A percentile compares a stretch with the other conserved stretches of the same genome.
These are phyloP conservation scores for Trichoderma virens DNA, from an alignment of 495 filamentous ascomycete genomes.

Conservation along the genomic window DNA sequence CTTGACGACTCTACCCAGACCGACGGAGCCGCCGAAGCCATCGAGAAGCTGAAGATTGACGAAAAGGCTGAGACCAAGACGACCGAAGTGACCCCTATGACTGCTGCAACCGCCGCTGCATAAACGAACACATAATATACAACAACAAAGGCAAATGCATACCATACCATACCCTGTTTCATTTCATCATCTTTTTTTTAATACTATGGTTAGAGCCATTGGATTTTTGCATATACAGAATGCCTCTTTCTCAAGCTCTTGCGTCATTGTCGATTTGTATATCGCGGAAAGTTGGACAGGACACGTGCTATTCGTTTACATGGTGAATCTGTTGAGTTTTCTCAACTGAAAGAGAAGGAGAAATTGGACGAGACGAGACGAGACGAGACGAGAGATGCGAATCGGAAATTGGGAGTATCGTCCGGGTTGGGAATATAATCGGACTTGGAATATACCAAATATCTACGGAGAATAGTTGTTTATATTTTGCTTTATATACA, in stretches of 20 bases:
- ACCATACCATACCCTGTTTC: neutral
- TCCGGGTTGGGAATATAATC: neutral
- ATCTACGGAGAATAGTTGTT: neutral
- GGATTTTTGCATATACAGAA: neutral
- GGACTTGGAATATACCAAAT: constrained; percentile 5
- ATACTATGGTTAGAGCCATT: neutral
- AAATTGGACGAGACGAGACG: neutral
- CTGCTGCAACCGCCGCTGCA: neutral
- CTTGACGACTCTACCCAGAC: neutral
- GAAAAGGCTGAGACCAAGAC: constrained; percentile 5
- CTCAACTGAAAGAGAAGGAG: neutral
- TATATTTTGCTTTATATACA: constrained; percentile 8
- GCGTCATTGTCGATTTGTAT: neutral
- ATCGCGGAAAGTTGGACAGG: neutral
- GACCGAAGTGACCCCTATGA: constrained; percentile 17
- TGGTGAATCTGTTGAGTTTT: neutral
- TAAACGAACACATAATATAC: neutral
- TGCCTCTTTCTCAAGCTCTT: neutral
- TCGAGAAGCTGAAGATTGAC: constrained; percentile 19
- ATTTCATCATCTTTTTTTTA: neutral
- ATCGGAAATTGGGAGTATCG: neutral
- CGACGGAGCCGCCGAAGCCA: constrained; percentile 12
- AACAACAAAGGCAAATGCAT: neutral
- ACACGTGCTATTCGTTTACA: neutral
- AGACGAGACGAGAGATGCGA: neutral